phyloP scores from a whole-genome alignment of 805 yeast genomes.

The Candida glaebosa region DNA sequence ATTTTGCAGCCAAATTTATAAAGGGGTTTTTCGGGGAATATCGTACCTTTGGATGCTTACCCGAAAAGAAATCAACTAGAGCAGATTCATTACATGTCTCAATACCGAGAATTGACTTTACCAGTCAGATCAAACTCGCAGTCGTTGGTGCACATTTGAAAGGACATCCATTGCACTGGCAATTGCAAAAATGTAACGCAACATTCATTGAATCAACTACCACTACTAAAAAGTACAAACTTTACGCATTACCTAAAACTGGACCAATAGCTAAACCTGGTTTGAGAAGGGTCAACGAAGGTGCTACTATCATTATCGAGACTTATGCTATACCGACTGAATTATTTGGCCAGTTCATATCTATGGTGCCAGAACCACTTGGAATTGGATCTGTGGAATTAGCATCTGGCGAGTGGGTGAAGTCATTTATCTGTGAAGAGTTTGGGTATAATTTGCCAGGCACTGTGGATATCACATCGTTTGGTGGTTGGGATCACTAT shows the following conservation, averaged over 20 bases:
- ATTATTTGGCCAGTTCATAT: constrained; percentile 75
- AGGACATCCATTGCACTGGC: constrained; percentile 93
- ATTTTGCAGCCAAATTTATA: constrained; percentile 73
- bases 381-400: constrained; percentile 94
- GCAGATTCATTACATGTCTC: constrained; percentile 31
- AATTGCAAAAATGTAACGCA: constrained; percentile 80
- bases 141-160: constrained; percentile 95
- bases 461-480: constrained; percentile 75
- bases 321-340: constrained; percentile 79
- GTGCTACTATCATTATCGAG: constrained; percentile 69
- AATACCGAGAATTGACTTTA: constrained; percentile 22
- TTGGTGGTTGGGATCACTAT: constrained; percentile 86
- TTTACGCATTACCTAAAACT: constrained; percentile 77
- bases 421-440: constrained; percentile 94
- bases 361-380: constrained; percentile 90
- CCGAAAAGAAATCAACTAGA: constrained; percentile 33
- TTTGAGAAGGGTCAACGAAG: constrained; percentile 62
- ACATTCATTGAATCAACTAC: constrained; percentile 59
- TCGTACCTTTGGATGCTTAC: constrained; percentile 56
- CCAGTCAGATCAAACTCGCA: constrained; percentile 63
- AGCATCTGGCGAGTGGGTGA: constrained; percentile 76
- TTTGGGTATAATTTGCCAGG: constrained; percentile 71
- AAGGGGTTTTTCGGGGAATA: constrained; percentile 24
- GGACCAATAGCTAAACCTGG: constrained; percentile 93
- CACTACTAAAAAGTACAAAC: constrained; percentile 67